Conservation (phyloP, 306 rosid species). For the Ammopiptanthus mongolicus region DNA sequence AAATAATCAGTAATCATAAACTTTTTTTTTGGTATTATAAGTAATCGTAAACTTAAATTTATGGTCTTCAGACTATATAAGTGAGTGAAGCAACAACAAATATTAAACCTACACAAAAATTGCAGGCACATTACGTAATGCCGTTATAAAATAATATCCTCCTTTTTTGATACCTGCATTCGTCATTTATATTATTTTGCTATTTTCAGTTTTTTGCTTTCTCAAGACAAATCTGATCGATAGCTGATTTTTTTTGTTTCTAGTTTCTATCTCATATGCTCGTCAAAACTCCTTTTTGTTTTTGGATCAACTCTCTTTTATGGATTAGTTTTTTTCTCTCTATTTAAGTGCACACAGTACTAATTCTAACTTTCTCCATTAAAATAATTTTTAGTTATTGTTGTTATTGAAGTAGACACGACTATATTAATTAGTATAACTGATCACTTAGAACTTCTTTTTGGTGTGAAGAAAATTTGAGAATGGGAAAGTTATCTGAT, state of each 20-base stretch:
- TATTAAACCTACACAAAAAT: background rate
- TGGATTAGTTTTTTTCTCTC: no score
- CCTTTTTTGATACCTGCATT: background rate
- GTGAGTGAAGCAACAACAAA: background rate
- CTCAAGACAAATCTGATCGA: background rate
- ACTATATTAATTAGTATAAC: no score
- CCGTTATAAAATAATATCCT: background rate
- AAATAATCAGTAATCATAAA: background rate
- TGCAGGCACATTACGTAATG: background rate
- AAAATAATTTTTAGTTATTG: no score
- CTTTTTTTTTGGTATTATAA: no score
- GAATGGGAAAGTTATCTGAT: no score
- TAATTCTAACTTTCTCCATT: background rate
- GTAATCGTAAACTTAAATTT: background rate
- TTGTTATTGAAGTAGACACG: no score
- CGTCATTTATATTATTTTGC: background rate
- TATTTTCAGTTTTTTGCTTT: background rate
- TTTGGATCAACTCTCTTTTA: background rate
- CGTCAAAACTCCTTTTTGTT: background rate
- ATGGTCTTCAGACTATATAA: background rate
- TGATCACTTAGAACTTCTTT: no score
- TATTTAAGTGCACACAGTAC: background rate
- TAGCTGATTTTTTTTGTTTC: no score
- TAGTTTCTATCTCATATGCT: background rate
- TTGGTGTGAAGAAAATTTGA: no score